Base-by-base conservation (phyloP, 2,329 filamentous ascomycete genomes). In the Fusarium pilosicola region DNA sequence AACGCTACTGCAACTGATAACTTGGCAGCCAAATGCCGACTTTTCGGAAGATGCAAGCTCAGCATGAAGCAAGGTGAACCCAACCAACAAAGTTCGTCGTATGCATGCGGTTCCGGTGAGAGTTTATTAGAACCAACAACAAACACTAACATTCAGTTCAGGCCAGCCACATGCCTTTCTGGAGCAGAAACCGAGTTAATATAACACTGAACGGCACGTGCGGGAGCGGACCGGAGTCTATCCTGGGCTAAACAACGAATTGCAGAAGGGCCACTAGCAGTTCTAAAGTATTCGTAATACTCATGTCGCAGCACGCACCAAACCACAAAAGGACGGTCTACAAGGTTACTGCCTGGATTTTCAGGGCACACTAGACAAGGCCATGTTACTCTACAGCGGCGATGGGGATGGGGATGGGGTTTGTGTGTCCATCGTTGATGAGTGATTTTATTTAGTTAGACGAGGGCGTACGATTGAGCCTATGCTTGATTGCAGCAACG, bases 391-490 rank as follows among this genome's bases (percentile, higher is more conserved):
- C 49, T 42, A 14, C 32, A 28, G n/a, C 11, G 12, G 38, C 28
- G 17, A 54, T 55, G 22, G 14, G 18, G 22, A 41, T 55, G 22
- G 18, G 18, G n/a, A 26, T 28, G 12, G 44, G 24, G 32, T 38
- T 34, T 36, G 32, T n/a, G 41, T 58, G 32, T 44, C 15, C 38
- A 57, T 44, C 24, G 38, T 36, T 45, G 41, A 18, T 62, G 59
- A 62, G 59, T 55, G 38, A 62, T 62, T 62, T 62, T 36, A 57
- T n/a, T 54, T n/a, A 42, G 20, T 41, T 26, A 42, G 30, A 36
- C 58, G 36, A 62, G 48, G 38, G 30, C 38, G 58, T 57, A 42
- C 10, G n/a, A n/a, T 38, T 58, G 41, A 28, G n/a, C 55, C 24
- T 22, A 49, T 28, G 20, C 20, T 48, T 36, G 49, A 14, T 36